These are phyloP conservation scores for Nakazawaea ernobii DNA, from an alignment of 805 yeast species.

Conservation along the genomic window DNA sequence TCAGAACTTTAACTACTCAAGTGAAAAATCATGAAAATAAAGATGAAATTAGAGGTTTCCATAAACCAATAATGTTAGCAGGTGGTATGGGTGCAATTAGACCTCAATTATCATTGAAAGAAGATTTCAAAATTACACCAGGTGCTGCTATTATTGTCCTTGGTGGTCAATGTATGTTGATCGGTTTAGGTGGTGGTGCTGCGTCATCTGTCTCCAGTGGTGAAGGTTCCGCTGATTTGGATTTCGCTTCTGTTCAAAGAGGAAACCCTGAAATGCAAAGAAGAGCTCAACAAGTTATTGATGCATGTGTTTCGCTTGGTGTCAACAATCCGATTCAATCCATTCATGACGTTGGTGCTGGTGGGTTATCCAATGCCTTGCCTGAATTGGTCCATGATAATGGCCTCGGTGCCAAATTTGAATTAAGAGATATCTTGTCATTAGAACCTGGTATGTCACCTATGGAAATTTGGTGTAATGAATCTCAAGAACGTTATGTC, in stretches of 20 bases:
- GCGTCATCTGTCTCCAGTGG: constrained; percentile 97
- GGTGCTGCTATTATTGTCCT: constrained; percentile 88
- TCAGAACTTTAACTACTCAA: constrained; percentile 86
- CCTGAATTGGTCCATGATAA: constrained; percentile 98
- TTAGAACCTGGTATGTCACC: constrained; percentile 99
- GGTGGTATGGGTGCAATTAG: constrained; percentile 98
- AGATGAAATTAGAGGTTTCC: constrained; percentile 87
- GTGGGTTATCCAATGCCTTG: constrained; percentile 94
- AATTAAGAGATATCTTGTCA: constrained; percentile 82
- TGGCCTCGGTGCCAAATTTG: constrained; percentile 89
- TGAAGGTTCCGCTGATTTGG: constrained; percentile 92
- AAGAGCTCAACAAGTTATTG: constrained; percentile 97
- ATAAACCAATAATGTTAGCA: constrained; percentile 98
- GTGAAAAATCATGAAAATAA: constrained; percentile 58
- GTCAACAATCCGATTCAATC: constrained; percentile 77
- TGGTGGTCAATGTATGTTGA: constrained; percentile 97
- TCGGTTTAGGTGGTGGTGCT: constrained; percentile 99
- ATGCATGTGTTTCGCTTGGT: constrained; percentile 85
- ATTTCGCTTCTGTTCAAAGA: constrained; percentile 98
- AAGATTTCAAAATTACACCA: constrained; percentile 77
- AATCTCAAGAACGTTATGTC: constrained; percentile 97
- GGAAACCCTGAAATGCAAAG: constrained; percentile 99
- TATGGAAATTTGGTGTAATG: constrained; percentile 99
- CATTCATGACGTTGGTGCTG: constrained; percentile 99
- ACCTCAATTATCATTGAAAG: constrained; percentile 84